phyloP scores from a whole-genome alignment of 148 eudicot genomes.

The Persicaria tinctoria region DNA sequence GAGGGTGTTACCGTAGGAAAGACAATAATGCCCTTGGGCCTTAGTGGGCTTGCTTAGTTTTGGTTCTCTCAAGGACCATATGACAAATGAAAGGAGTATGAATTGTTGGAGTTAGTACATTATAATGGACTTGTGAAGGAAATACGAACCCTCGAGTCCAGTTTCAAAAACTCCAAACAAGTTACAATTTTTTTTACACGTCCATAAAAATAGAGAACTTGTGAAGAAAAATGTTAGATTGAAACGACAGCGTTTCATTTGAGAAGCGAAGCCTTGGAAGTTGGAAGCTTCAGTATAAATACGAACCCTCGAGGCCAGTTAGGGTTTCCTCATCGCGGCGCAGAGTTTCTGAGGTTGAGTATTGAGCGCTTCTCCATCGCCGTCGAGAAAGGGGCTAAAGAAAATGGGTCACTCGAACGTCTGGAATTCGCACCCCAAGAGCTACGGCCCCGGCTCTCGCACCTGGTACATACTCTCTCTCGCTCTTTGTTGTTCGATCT shows the following conservation, averaged over 20 bases:
- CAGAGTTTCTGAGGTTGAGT: background rate
- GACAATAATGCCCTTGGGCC: no score
- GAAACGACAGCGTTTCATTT: background rate
- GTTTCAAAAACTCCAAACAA: no score
- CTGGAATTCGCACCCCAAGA: constrained; percentile 10
- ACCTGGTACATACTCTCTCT: background rate
- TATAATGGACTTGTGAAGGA: no score
- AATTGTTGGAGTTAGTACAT: no score
- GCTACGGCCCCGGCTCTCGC: constrained; percentile 11
- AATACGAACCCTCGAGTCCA: no score
- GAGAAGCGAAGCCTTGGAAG: background rate
- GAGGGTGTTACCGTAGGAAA: no score
- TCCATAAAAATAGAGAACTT: no score
- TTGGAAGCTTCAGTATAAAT: background rate
- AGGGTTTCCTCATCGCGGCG: constrained; percentile 7
- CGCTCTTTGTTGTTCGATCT: background rate
- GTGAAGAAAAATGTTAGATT: no score
- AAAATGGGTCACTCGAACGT: constrained; percentile 12
- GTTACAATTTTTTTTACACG: no score
- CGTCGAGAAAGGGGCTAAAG: background rate
- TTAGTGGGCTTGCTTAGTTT: no score
- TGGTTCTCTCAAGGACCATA: no score
- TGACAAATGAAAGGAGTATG: no score
- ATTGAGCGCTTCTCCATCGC: background rate
- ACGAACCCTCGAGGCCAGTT: background rate